These are phyloP conservation scores for Cutaneotrichosporon sp. DNA, from an alignment of 1,284 basidiomycete species.

Conservation along the genomic window DNA sequence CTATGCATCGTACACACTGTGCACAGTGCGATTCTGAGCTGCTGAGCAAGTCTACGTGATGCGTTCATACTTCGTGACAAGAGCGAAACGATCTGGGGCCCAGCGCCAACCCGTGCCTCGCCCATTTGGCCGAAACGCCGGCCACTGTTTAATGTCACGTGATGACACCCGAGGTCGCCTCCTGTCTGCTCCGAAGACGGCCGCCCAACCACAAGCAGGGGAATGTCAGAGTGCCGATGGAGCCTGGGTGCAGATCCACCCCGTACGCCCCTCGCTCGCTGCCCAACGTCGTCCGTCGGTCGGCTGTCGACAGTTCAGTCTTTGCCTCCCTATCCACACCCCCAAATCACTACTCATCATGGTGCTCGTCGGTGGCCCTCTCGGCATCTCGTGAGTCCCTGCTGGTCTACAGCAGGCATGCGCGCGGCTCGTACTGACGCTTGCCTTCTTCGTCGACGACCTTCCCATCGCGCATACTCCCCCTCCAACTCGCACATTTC, in stretches of 20 bases:
- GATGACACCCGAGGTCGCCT: not conserved
- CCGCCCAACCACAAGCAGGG: not conserved
- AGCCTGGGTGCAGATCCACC: too few relatives aligned
- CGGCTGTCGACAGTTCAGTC: too few relatives aligned
- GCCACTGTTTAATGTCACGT: not conserved
- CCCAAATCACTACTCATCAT: constrained; percentile 29
- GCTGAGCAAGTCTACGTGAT: too few relatives aligned
- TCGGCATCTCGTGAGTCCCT: constrained; percentile 59
- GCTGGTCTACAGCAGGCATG: not conserved
- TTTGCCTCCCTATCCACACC: not conserved
- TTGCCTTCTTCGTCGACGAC: not conserved
- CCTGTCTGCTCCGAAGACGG: not conserved
- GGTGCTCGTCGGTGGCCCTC: constrained; percentile 60
- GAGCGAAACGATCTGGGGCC: not conserved
- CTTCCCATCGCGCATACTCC: not conserved
- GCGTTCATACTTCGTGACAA: not conserved
- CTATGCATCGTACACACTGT: too few relatives aligned
- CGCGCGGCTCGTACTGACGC: not conserved
- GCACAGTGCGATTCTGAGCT: too few relatives aligned
- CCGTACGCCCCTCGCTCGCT: not conserved
- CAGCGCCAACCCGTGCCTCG: not conserved
- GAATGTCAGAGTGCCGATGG: too few relatives aligned
- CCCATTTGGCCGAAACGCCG: not conserved
- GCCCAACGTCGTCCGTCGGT: too few relatives aligned
- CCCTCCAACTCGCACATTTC: not conserved